Percentiles rank a stretch among this genome's conserved stretches.
These are phyloP conservation scores for Hylodesmum podocarpum DNA, from an alignment of 306 rosid genomes.

Conservation along the genomic window DNA sequence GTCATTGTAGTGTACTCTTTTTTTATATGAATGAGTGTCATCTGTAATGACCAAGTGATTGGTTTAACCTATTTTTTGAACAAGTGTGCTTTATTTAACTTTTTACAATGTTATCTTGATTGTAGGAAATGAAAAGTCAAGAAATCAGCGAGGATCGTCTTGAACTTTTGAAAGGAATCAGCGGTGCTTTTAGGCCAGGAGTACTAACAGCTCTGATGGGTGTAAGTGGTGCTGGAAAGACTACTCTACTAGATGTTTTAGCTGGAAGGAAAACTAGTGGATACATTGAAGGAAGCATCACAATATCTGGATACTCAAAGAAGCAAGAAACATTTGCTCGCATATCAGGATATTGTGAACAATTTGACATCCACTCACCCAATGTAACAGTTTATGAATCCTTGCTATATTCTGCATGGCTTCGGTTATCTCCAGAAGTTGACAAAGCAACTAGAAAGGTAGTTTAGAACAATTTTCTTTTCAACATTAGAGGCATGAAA, in stretches of 20 bases:
- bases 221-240: slow-evolving; percentile 74
- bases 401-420: slow-evolving; percentile 71
- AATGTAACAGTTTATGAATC: slow-evolving; percentile 76
- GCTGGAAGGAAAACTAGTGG: slow-evolving; percentile 84
- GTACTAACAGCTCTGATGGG: too few relatives aligned
- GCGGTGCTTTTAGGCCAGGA: slow-evolving; percentile 79
- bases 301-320: slow-evolving; percentile 62
- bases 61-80: neutral
- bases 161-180: slow-evolving; percentile 64
- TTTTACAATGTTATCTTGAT: neutral
- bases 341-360: slow-evolving; percentile 82
- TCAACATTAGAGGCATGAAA: neutral
- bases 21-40: neutral
- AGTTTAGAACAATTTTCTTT: neutral
- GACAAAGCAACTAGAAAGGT: slow-evolving; percentile 55
- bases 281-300: slow-evolving; percentile 54
- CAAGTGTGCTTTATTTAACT: neutral
- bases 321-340: slow-evolving; percentile 74
- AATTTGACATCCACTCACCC: slow-evolving; percentile 78
- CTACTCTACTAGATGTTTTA: slow-evolving; percentile 75
- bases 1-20: too few relatives aligned
- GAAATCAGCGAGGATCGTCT: slow-evolving; percentile 37
- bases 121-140: slow-evolving; percentile 40
- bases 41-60: neutral
- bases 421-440: slow-evolving; percentile 57